Conservation (phyloP, 2,329 filamentous ascomycete species). For the Colletotrichum echinochloae region DNA sequence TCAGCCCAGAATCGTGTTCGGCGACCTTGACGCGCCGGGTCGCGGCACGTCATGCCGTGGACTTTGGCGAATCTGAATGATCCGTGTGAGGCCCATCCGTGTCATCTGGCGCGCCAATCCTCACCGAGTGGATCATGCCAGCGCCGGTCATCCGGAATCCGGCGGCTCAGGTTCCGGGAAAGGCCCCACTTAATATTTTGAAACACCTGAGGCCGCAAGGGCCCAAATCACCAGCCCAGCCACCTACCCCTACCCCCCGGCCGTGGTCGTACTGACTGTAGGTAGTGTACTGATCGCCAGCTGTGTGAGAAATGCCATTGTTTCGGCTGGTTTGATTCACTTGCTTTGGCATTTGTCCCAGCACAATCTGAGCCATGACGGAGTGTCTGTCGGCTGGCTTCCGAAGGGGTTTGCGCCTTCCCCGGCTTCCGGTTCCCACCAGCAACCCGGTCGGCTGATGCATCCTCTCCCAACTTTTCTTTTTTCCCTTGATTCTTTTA, state of each 20-base stretch:
- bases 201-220: slow-evolving; percentile 15
- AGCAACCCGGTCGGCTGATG: slow-evolving; percentile 5
- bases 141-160: slow-evolving; percentile 34
- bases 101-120: slow-evolving; percentile 9
- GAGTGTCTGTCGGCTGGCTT: slow-evolving; percentile 24
- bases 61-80: slow-evolving; percentile 5
- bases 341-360: slow-evolving; percentile 9
- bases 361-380: slow-evolving; percentile 6
- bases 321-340: slow-evolving; percentile 39
- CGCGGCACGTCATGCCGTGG: neutral
- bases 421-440: slow-evolving; percentile 8
- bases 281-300: slow-evolving; percentile 33
- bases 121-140: slow-evolving; percentile 34
- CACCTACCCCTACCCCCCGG: neutral
- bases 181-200: neutral
- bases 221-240: neutral
- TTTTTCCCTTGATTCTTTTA: neutral
- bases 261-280: slow-evolving; percentile 22
- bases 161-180: slow-evolving; percentile 31
- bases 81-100: slow-evolving; percentile 12
- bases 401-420: slow-evolving; percentile 23
- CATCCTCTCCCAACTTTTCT: neutral
- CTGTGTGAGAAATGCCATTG: slow-evolving; percentile 30
- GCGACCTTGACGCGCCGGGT: neutral
- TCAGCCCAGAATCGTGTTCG: neutral